These are phyloP conservation scores for Sanguinoderma infundibulare DNA, from an alignment of 1,284 basidiomycete species.

Conservation along the genomic window DNA sequence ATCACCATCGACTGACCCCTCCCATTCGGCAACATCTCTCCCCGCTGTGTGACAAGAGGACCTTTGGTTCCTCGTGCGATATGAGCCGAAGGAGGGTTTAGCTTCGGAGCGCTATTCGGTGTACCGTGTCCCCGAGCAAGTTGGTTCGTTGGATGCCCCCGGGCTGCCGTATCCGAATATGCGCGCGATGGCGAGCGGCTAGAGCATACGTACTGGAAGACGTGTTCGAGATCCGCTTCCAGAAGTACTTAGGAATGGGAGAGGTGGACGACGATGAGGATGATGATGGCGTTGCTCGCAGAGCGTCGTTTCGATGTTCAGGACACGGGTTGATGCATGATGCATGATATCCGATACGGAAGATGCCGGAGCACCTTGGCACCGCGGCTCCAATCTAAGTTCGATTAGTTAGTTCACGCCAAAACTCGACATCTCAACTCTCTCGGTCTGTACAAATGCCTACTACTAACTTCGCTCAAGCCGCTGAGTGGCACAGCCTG, in stretches of 20 bases:
- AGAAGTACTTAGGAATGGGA: background rate
- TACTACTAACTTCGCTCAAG: too few species aligned
- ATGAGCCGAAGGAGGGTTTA: conserved; percentile 5
- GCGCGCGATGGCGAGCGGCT: conserved; percentile 43
- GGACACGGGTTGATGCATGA: conserved; percentile 39
- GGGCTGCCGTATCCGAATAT: conserved; percentile 36
- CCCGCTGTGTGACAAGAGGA: background rate
- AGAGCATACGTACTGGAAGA: conserved; percentile 35
- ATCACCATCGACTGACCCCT: conserved; percentile 4
- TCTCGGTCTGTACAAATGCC: too few species aligned
- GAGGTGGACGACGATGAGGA: conserved; percentile 21
- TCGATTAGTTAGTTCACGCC: too few species aligned
- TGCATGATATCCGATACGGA: too few species aligned
- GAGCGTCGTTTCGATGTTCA: conserved; percentile 43
- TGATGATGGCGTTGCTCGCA: conserved; percentile 19
- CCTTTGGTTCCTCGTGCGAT: conserved; percentile 19
- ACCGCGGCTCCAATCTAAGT: too few species aligned
- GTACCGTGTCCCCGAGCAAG: background rate
- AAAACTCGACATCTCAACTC: too few species aligned
- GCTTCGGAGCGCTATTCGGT: background rate
- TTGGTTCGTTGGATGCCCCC: background rate
- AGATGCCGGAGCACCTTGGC: too few species aligned
- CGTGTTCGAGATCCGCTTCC: background rate
- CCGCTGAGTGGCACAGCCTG: too few species aligned
- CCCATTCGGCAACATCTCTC: background rate